Evolutionary conservation across 768 basidiomycete genomes (phyloP).

Genomic region (Leccinum boreale): DNA sequence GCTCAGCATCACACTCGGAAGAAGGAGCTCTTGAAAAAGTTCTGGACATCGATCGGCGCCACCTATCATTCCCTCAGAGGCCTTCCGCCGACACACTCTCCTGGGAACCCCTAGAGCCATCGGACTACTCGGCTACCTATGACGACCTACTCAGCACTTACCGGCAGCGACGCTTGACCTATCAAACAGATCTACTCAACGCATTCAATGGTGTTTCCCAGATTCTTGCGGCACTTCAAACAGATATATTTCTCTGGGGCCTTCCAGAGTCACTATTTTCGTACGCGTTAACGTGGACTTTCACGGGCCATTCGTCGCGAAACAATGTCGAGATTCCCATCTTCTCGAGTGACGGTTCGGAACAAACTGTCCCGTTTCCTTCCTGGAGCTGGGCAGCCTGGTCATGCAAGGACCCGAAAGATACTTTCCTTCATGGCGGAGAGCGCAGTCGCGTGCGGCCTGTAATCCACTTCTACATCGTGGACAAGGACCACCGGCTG

Average conservation of each 20-base stretch:
- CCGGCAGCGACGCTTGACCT: constrained; percentile 8
- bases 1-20: constrained; percentile 5
- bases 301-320: background rate
- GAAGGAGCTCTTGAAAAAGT: constrained; percentile 11
- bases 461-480: constrained; percentile 5
- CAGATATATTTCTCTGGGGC: constrained; percentile 14
- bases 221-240: constrained; percentile 6
- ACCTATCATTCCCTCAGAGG: background rate
- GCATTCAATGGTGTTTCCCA: constrained; percentile 16
- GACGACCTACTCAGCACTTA: background rate
- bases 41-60: background rate
- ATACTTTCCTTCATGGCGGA: background rate
- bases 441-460: background rate
- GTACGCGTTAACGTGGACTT: constrained; percentile 6
- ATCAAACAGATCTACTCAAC: constrained; percentile 15
- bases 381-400: constrained; percentile 20
- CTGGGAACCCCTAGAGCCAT: background rate
- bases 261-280: constrained; percentile 16
- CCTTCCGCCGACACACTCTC: background rate
- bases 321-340: constrained; percentile 1
- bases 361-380: constrained; percentile 6
- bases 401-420: background rate
- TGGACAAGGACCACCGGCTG: background rate
- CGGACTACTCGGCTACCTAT: background rate
- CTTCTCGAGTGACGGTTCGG: constrained; percentile 3